Conservation (phyloP, 2,329 filamentous ascomycete species). For the Mycocentrospora acerina region DNA sequence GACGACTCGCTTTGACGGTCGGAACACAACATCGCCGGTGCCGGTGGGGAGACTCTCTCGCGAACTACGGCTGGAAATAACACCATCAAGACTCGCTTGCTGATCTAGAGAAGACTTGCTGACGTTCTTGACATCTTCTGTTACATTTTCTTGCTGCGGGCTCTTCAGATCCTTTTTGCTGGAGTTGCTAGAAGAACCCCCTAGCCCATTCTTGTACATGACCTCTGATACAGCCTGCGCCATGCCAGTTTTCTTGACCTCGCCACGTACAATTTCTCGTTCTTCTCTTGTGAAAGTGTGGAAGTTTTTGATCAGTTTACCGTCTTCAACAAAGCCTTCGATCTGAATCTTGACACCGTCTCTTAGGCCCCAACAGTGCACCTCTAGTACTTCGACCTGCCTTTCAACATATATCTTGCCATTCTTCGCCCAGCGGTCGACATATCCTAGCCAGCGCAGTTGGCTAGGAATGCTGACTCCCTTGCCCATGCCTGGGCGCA, state of each 20-base stretch:
- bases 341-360: conserved; percentile 86
- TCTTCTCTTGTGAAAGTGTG: conserved; percentile 78
- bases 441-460: conserved; percentile 81
- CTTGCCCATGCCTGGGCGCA: conserved; percentile 84
- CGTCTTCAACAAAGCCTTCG: conserved; percentile 84
- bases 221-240: conserved; percentile 50
- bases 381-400: conserved; percentile 79
- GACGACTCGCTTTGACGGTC: conserved; percentile 66
- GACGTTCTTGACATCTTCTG: conserved; percentile 20
- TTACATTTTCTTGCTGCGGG: conserved; percentile 8
- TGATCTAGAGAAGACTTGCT: conserved; percentile 20
- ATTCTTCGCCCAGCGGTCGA: conserved; percentile 78
- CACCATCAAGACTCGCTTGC: conserved; percentile 13
- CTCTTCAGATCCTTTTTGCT: conserved; percentile 14
- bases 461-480: conserved; percentile 95
- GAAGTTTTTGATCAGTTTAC: conserved; percentile 79
- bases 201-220: conserved; percentile 43
- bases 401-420: conserved; percentile 81
- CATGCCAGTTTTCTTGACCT: conserved; percentile 45
- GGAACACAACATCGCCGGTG: conserved; percentile 73
- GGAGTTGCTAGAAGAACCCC: conserved; percentile 25
- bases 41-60: conserved; percentile 53
- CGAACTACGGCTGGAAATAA: conserved; percentile 17
- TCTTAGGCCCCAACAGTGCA: conserved; percentile 86
- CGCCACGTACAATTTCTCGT: conserved; percentile 65